Base-by-base conservation (phyloP, 2,329 filamentous ascomycete genomes). In the Pseudocercospora cruenta region DNA sequence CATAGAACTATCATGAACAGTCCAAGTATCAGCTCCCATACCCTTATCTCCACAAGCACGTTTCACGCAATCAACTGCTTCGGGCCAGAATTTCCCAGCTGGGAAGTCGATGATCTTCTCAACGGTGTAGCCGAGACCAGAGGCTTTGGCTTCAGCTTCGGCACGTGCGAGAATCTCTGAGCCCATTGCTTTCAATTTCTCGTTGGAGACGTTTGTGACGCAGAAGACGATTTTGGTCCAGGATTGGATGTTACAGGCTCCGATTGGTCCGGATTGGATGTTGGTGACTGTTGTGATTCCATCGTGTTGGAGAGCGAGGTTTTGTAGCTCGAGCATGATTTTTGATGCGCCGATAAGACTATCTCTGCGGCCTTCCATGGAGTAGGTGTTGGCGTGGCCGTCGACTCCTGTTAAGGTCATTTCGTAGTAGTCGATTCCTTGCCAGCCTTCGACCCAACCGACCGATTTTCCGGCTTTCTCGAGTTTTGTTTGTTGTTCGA, bases 351-450 rank as follows among this genome's bases (percentile, higher is more conserved):
- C 74, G 2, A 76, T 49, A 1, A 77, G 58, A 3, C 70, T 68
- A 60, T 77, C 75, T 31, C 55, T 65, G 2, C 75, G 69, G n/a
- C 66, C 63, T 22, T 70, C 54, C 71, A 77, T 74, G 1, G 72
- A 69, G 24, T 74, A 75, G 1, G 73, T 75, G 16, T 74, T 75
- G 8, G 78, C 77, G 60, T 82, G 73, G 67, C 70, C 69, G 55
- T 72, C 66, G 16, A 59, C 59, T 45, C 66, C 66, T 3, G 31
- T 60, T n/a, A 68, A 63, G 9, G 36, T 51, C 62, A 63, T 62
- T 60, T 68, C 66, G 60, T 66, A 68, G 22, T 66, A 51, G n/a
- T 78, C 2, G 49, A 76, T 76, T 5, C 69, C 71, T 57, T 73
- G 72, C 62, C 71, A 70, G 28, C 67, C 70, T 58, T 66, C 68